Percentiles rank a stretch among this genome's conserved stretches.
Evolutionary conservation across 805 yeast genomes (phyloP).

Genomic region (Lachancea dasiensis): DNA sequence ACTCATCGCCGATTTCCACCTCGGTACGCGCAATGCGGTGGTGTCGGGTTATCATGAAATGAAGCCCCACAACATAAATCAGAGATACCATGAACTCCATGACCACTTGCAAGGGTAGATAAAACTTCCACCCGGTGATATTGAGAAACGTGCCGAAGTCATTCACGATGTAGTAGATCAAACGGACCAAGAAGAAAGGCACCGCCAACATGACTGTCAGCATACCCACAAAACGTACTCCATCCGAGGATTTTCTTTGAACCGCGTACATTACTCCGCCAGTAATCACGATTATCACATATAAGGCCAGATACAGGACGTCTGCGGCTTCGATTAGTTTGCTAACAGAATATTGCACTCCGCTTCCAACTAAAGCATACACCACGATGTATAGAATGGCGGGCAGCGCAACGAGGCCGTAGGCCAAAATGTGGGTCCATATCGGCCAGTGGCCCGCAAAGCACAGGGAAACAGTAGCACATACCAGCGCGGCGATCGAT

Average conservation of each 20-base stretch:
- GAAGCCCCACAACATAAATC: not conserved
- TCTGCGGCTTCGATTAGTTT: not conserved
- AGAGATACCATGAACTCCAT: not conserved
- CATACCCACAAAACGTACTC: not conserved
- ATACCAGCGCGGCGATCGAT: not conserved
- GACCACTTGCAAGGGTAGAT: not conserved
- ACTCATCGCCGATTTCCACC: too few relatives aligned
- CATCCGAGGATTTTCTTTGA: not conserved
- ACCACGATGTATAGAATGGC: not conserved
- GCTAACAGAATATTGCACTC: not conserved
- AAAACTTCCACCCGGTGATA: not conserved
- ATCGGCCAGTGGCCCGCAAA: not conserved
- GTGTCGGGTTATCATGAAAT: not conserved
- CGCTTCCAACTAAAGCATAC: not conserved
- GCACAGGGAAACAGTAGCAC: not conserved
- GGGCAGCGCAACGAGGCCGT: not conserved
- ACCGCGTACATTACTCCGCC: not conserved
- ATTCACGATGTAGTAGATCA: not conserved
- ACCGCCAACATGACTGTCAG: not conserved
- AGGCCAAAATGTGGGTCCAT: not conserved
- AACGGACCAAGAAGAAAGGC: constrained; percentile 1
- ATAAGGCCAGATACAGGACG: not conserved
- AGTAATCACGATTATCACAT: not conserved
- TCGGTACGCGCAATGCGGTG: too few relatives aligned
- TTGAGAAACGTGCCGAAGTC: not conserved